A percentile compares a stretch with the other conserved stretches of the same genome.
Evolutionary conservation across 176 grass and related monocot species (phyloP).

Genomic region (Chloris gayana): DNA sequence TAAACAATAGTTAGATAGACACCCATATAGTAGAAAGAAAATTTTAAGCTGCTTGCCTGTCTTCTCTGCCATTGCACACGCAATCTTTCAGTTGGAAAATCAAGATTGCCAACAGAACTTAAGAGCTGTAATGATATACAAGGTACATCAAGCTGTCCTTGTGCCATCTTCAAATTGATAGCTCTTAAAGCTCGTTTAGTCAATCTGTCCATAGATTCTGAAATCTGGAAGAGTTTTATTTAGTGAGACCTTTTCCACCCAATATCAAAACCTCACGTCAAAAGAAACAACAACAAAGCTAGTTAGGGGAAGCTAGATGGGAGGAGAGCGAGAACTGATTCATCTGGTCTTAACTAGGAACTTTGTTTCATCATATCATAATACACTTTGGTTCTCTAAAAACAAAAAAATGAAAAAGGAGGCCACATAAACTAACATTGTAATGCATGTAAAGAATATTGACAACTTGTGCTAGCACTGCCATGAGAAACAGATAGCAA

Average conservation of each 20-base stretch:
- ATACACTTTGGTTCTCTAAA: conserved; percentile 1
- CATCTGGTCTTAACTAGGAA: conserved; percentile 13
- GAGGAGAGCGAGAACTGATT: neutral
- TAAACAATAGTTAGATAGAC: conserved; percentile 34
- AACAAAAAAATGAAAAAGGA: neutral
- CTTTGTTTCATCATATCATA: conserved; percentile 16
- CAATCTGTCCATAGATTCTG: conserved; percentile 74
- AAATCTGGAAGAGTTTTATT: conserved; percentile 68
- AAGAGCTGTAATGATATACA: conserved; percentile 75
- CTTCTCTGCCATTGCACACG: conserved; percentile 72
- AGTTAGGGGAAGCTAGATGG: neutral
- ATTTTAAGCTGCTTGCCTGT: conserved; percentile 58
- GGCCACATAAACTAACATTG: neutral
- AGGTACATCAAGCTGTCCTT: conserved; percentile 64
- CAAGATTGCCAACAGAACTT: conserved; percentile 65
- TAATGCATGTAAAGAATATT: conserved; percentile 19
- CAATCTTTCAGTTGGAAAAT: conserved; percentile 79
- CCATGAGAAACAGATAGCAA: neutral
- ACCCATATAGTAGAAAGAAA: conserved; percentile 11
- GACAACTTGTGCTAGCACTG: neutral
- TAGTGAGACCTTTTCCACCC: conserved; percentile 24
- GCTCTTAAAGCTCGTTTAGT: conserved; percentile 73
- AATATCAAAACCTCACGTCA: conserved; percentile 15
- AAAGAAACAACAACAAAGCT: neutral
- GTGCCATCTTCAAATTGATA: conserved; percentile 49